A percentile compares a stretch with the other conserved stretches of the same genome.
Conservation (phyloP, 345 rosid species). For the Abelmoschus esculentus region DNA sequence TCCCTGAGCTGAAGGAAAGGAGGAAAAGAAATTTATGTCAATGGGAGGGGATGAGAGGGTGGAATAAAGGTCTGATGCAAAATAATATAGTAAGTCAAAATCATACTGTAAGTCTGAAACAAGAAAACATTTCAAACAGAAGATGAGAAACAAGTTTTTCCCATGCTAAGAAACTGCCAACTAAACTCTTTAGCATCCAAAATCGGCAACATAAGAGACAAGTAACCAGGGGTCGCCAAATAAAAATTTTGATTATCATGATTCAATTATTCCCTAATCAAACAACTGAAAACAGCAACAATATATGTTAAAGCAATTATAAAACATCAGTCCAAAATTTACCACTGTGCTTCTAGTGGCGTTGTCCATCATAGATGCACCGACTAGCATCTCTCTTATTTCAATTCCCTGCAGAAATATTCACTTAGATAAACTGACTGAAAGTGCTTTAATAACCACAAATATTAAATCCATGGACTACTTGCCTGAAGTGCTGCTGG, state of each 20-base stretch:
- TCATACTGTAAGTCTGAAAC: neutral
- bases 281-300: neutral
- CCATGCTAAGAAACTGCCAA: neutral
- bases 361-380: conserved; percentile 90
- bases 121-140: neutral
- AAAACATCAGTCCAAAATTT: conserved; percentile 7
- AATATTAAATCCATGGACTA: conserved; percentile 16
- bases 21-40: conserved; percentile 3
- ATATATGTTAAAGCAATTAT: conserved; percentile 2
- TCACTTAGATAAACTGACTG: conserved; percentile 2
- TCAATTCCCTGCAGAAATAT: conserved; percentile 56
- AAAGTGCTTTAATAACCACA: conserved; percentile 2
- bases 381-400: conserved; percentile 86
- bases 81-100: neutral
- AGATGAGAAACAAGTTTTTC: neutral
- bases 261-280: conserved; percentile 3
- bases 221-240: neutral
- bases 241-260: neutral
- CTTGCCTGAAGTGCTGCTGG: conserved; percentile 94
- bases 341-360: conserved; percentile 62
- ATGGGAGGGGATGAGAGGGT: neutral
- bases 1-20: conserved; percentile 50
- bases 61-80: neutral
- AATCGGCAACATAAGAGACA: neutral
- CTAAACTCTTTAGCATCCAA: neutral